Percentiles rank a stretch among this genome's conserved stretches.
phyloP scores from a whole-genome alignment of 192 early-diverging fungal species.

The Rhizophagus prolifer region DNA sequence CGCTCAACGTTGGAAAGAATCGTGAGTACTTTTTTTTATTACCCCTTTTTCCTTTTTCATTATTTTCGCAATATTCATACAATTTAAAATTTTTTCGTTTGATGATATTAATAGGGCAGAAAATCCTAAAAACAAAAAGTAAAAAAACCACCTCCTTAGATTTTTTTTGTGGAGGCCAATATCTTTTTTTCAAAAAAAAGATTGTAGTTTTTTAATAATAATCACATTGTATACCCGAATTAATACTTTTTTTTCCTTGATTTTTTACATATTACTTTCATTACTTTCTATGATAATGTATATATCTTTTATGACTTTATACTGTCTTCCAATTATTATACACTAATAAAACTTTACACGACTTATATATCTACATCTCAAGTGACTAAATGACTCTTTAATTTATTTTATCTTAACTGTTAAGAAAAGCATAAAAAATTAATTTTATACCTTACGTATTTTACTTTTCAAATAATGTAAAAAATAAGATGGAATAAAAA shows the following conservation, averaged over 20 bases:
- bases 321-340: not conserved
- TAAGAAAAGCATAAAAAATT: no score
- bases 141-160: not conserved
- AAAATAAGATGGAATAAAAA: no score
- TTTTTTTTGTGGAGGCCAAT: not conserved
- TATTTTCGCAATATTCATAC: not conserved
- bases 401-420: no score
- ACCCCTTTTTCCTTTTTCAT: not conserved
- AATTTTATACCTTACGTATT: no score
- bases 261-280: not conserved
- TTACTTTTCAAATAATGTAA: no score
- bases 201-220: no score
- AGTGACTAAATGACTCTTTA: no score
- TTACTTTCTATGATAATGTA: not conserved
- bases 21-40: slow-evolving; percentile 5
- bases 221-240: not conserved
- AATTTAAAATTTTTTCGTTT: not conserved
- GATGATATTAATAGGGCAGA: not conserved
- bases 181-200: no score
- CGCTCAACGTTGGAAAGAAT: slow-evolving; percentile 54
- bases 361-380: not conserved
- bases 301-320: not conserved
- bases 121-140: slow-evolving; percentile 10
- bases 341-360: not conserved
- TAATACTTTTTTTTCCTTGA: not conserved